Conservation (phyloP, 768 basidiomycete genomes). For the button mushroom (Agaricus bisporus) region DNA sequence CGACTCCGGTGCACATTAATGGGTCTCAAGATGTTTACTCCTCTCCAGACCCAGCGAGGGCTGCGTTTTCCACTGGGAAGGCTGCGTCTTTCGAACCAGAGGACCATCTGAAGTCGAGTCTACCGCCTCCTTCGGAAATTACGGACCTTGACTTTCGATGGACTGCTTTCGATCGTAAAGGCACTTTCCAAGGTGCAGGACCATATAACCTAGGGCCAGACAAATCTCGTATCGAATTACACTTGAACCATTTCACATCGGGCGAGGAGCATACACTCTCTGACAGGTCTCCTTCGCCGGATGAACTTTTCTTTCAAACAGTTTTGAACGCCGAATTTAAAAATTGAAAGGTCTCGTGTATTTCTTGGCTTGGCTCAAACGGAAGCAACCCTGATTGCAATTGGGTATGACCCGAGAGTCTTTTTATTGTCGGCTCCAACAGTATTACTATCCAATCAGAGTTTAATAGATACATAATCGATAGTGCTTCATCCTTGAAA, state of each 20-base stretch:
- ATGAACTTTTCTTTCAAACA: neutral
- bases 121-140: constrained; percentile 33
- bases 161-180: constrained; percentile 40
- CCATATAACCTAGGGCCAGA: neutral
- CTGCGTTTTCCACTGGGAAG: too few relatives aligned
- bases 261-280: neutral
- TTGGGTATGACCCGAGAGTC: too few relatives aligned
- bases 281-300: neutral
- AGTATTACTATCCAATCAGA: too few relatives aligned
- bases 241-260: neutral
- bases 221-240: neutral
- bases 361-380: too few relatives aligned
- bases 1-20: too few relatives aligned
- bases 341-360: neutral
- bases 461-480: too few relatives aligned
- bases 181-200: neutral
- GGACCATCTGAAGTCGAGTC: constrained; percentile 37
- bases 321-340: neutral
- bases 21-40: too few relatives aligned
- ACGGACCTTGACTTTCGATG: constrained; percentile 48
- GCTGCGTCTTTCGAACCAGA: too few relatives aligned
- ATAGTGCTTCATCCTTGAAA: too few relatives aligned
- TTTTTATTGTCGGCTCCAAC: too few relatives aligned
- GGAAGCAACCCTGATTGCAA: too few relatives aligned
- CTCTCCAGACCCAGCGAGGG: too few relatives aligned